Conservation (phyloP, 495 filamentous ascomycete species). For the Copromyces sp. region DNA sequence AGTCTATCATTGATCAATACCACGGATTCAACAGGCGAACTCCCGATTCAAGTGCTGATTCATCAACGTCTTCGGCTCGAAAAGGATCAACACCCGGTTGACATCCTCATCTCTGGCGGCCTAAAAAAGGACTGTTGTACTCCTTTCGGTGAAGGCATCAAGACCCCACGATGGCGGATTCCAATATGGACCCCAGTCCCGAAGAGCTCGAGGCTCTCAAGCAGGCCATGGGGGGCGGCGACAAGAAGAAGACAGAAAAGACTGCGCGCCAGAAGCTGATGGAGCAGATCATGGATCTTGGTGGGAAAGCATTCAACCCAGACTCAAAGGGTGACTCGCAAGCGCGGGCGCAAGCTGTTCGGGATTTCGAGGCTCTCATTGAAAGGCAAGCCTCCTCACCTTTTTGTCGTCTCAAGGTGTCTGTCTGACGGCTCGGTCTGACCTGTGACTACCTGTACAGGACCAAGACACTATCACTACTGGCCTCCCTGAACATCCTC, state of each 20-base stretch:
- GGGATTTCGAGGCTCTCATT: slow-evolving; percentile 31
- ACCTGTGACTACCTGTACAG: slow-evolving; percentile 20
- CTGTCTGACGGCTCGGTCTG: slow-evolving; percentile 10
- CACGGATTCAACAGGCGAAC: not conserved
- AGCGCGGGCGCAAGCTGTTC: slow-evolving; percentile 14
- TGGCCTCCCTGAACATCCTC: slow-evolving; percentile 38
- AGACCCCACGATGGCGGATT: not conserved
- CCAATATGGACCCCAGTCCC: not conserved
- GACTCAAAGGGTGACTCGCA: slow-evolving; percentile 17
- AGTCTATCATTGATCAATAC: not conserved
- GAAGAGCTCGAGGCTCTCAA: not conserved
- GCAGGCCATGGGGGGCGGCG: not conserved
- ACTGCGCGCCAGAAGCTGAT: slow-evolving; percentile 18
- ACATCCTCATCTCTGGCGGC: not conserved
- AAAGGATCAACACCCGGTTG: not conserved
- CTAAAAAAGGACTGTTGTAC: not conserved
- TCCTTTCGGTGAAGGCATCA: not conserved
- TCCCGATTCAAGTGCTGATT: not conserved
- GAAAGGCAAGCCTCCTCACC: slow-evolving; percentile 25
- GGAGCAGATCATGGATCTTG: slow-evolving; percentile 25
- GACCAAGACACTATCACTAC: slow-evolving; percentile 31
- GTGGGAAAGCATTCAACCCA: slow-evolving; percentile 33
- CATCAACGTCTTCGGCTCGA: not conserved
- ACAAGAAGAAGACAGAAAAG: slow-evolving; percentile 5
- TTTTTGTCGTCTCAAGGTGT: not conserved